phyloP scores from a whole-genome alignment of 306 rosid genomes.

The Quercus ilex region DNA sequence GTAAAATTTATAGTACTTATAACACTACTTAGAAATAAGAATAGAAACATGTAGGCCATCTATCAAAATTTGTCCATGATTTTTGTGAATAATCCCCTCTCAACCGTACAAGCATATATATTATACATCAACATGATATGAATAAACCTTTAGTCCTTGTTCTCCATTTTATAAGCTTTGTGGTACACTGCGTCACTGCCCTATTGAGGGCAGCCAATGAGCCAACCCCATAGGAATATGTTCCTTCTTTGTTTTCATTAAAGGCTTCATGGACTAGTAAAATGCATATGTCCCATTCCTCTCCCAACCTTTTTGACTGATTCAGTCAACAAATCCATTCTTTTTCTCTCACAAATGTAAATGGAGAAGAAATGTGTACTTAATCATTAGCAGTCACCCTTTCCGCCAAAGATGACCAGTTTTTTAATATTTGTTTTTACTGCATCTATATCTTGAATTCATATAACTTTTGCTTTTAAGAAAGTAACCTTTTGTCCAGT shows the following conservation, averaged over 20 bases:
- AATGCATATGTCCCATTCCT: not conserved
- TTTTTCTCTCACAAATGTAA: not conserved
- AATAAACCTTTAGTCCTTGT: not conserved
- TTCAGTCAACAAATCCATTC: conserved; percentile 19
- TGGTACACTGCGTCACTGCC: conserved; percentile 8
- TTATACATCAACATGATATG: not conserved
- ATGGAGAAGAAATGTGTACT: not conserved
- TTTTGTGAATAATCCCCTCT: not conserved
- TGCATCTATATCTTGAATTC: conserved; percentile 16
- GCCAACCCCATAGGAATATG: conserved; percentile 17
- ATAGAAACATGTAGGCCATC: not conserved
- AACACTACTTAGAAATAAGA: too few relatives aligned
- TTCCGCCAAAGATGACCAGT: conserved; percentile 55
- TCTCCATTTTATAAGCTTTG: conserved; percentile 15
- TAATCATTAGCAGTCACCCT: conserved; percentile 36
- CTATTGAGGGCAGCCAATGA: not conserved
- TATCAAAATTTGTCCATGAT: not conserved
- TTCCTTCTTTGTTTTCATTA: conserved; percentile 1
- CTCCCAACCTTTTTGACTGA: conserved; percentile 23
- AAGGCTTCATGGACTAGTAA: not conserved
- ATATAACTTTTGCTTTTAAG: not conserved
- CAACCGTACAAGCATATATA: conserved; percentile 16
- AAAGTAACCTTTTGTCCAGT: not conserved
- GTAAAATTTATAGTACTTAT: too few relatives aligned
- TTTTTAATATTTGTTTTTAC: conserved; percentile 32